Evolutionary conservation across 2,329 filamentous ascomycete species (phyloP).

Genomic region (Tolypocladium ovalisporum): DNA sequence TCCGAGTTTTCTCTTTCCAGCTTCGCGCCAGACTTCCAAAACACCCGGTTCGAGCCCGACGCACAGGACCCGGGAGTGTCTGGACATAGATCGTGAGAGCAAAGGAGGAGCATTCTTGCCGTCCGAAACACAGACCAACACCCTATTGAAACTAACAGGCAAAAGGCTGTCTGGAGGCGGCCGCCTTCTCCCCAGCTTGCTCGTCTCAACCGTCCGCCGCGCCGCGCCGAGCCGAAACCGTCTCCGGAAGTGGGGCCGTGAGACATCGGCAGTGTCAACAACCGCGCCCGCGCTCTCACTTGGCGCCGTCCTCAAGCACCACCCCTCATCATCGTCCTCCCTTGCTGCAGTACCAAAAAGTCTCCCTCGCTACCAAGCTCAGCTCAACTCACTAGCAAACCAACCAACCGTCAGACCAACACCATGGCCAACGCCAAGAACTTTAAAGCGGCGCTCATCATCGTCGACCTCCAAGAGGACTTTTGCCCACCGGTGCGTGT

Average conservation of each 20-base stretch:
- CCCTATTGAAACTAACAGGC: too few relatives aligned
- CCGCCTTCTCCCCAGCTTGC: background rate
- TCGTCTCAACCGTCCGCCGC: background rate
- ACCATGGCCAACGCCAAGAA: slow-evolving; percentile 1
- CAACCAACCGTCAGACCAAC: background rate
- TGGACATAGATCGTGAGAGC: too few relatives aligned
- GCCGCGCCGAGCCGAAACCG: background rate
- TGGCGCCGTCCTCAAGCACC: background rate
- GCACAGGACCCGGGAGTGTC: too few relatives aligned
- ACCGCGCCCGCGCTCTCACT: background rate
- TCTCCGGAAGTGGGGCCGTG: background rate
- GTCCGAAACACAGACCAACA: too few relatives aligned
- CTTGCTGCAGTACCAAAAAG: background rate
- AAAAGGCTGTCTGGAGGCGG: too few relatives aligned
- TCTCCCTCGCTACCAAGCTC: background rate
- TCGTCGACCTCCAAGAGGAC: slow-evolving; percentile 89
- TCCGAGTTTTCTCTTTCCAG: background rate
- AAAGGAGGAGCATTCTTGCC: too few relatives aligned
- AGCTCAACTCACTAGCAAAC: background rate
- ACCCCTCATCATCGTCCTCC: background rate
- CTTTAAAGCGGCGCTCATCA: slow-evolving; percentile 46
- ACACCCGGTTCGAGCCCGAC: too few relatives aligned
- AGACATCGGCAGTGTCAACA: background rate
- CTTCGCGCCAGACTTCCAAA: background rate
- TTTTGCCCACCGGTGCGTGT: slow-evolving; percentile 70